These are phyloP conservation scores for Trichosporon ovoides DNA, from an alignment of 1,284 basidiomycete species.

Conservation along the genomic window DNA sequence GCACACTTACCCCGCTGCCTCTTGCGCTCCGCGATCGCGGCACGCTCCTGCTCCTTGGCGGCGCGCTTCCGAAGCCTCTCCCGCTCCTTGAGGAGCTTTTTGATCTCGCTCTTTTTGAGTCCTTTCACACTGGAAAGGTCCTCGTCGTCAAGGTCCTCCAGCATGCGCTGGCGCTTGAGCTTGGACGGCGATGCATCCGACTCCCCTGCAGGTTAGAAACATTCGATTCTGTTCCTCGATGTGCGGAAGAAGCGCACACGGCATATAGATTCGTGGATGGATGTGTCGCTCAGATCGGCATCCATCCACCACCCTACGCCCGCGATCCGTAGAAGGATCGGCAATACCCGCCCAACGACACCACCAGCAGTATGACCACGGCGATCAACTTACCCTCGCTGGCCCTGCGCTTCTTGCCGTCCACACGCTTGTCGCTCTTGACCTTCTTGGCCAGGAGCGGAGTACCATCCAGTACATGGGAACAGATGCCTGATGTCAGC, in stretches of 20 bases:
- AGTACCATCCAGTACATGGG: conserved; percentile 54
- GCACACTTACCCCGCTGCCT: conserved; percentile 59
- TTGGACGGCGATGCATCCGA: conserved; percentile 22
- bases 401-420: conserved; percentile 30
- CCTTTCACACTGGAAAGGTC: conserved; percentile 27
- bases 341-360: background rate
- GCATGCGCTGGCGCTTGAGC: conserved; percentile 36
- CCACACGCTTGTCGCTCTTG: conserved; percentile 57
- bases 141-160: conserved; percentile 28
- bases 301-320: too few relatives aligned
- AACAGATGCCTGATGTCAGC: conserved; percentile 56
- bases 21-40: conserved; percentile 58
- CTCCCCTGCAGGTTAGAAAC: conserved; percentile 9
- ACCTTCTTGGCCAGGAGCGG: conserved; percentile 51
- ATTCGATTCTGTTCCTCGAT: too few relatives aligned
- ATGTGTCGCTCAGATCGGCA: background rate
- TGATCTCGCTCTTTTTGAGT: conserved; percentile 40
- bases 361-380: background rate
- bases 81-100: conserved; percentile 39
- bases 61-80: conserved; percentile 60
- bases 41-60: conserved; percentile 55
- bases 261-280: too few relatives aligned
- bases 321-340: background rate
- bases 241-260: too few relatives aligned
- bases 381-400: conserved; percentile 35